phyloP scores from a whole-genome alignment of 345 rosid genomes.

The Linum tenue region DNA sequence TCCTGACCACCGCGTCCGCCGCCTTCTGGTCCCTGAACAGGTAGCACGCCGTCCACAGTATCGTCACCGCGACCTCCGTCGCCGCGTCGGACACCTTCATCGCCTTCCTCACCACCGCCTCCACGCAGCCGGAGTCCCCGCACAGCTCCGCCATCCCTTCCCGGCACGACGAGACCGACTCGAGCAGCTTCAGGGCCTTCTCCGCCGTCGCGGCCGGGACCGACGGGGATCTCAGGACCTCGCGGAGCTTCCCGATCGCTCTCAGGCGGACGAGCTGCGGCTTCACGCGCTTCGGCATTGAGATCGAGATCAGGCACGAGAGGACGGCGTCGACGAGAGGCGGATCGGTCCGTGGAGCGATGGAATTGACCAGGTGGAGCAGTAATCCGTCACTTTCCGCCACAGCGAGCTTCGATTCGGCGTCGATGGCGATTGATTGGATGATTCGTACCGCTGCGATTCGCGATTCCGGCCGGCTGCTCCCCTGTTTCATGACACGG shows the following conservation, averaged over 20 bases:
- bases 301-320: slow-evolving; percentile 44
- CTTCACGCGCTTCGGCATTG: slow-evolving; percentile 44
- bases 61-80: slow-evolving; percentile 79
- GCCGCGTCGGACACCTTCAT: slow-evolving; percentile 61
- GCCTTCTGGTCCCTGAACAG: slow-evolving; percentile 53
- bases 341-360: slow-evolving; percentile 34
- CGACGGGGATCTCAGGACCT: slow-evolving; percentile 31
- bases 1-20: slow-evolving; percentile 47
- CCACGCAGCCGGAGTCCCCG: slow-evolving; percentile 34
- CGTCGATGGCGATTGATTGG: slow-evolving; percentile 45
- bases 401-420: slow-evolving; percentile 40
- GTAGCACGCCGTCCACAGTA: slow-evolving; percentile 69
- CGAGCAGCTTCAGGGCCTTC: slow-evolving; percentile 62
- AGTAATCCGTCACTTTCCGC: slow-evolving; percentile 52
- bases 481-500: slow-evolving; percentile 33
- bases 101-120: slow-evolving; percentile 55
- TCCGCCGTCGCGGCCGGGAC: slow-evolving; percentile 35
- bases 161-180: slow-evolving; percentile 39
- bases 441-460: slow-evolving; percentile 46
- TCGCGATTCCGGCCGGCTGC: slow-evolving; percentile 32
- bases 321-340: slow-evolving; percentile 45
- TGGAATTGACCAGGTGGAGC: slow-evolving; percentile 30
- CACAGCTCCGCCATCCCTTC: slow-evolving; percentile 61
- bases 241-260: slow-evolving; percentile 30
- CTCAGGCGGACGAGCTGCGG: slow-evolving; percentile 31